These are phyloP conservation scores for Tetragonia tetragonoides DNA, from an alignment of 148 eudicot genomes.

Conservation along the genomic window DNA sequence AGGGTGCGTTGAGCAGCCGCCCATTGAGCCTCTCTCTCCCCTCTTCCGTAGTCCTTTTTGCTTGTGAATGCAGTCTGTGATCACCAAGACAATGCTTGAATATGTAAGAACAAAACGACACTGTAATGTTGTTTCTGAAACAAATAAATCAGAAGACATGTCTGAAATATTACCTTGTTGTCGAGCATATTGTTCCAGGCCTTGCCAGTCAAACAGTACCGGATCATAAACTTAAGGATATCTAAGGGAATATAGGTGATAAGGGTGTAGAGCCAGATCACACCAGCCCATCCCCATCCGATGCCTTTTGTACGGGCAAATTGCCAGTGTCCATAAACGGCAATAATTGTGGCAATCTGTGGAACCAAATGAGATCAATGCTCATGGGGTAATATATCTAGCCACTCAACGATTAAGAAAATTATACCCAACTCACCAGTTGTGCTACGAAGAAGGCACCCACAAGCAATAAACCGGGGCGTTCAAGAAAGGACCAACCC, in stretches of 20 bases:
- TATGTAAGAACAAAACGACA: background rate
- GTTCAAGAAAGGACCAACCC: constrained; percentile 64
- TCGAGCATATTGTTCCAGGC: constrained; percentile 72
- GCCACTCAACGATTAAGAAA: background rate
- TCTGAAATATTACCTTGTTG: constrained; percentile 43
- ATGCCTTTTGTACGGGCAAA: constrained; percentile 62
- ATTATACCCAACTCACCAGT: constrained; percentile 46
- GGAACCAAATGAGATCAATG: background rate
- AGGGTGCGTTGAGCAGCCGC: constrained; percentile 70
- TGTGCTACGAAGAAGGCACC: constrained; percentile 61
- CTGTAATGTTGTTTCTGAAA: background rate
- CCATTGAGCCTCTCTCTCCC: constrained; percentile 86
- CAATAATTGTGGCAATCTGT: constrained; percentile 74
- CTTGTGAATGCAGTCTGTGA: constrained; percentile 66
- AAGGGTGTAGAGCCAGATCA: constrained; percentile 72
- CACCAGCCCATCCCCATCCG: constrained; percentile 95
- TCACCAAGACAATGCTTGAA: background rate
- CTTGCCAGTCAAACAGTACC: constrained; percentile 58
- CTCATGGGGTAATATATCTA: too few relatives aligned
- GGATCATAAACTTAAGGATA: constrained; percentile 56
- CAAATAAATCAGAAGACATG: background rate
- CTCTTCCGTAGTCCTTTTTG: constrained; percentile 69
- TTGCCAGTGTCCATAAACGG: constrained; percentile 69
- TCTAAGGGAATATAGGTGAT: constrained; percentile 67
- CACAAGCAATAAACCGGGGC: constrained; percentile 63